Percentiles rank a stretch among this genome's conserved stretches.
These are phyloP conservation scores for Paxillus involutus DNA, from an alignment of 768 basidiomycete species.

Conservation along the genomic window DNA sequence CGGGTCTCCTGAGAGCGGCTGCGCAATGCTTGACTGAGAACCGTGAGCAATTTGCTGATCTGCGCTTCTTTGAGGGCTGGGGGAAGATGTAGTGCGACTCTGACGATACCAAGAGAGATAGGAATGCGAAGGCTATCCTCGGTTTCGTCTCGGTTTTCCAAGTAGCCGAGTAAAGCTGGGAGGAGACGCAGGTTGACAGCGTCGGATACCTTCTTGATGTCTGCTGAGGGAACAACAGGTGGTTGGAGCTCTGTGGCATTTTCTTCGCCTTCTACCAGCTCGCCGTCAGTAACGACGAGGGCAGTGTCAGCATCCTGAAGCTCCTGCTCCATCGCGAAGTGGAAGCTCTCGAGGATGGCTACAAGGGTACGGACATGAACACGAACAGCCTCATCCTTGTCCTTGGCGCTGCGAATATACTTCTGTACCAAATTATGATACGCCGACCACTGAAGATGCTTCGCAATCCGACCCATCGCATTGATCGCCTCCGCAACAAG, in stretches of 20 bases:
- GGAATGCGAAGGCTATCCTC: constrained; percentile 90
- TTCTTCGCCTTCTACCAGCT: constrained; percentile 29
- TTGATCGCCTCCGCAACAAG: constrained; percentile 88
- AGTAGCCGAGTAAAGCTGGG: constrained; percentile 73
- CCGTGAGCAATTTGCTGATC: constrained; percentile 74
- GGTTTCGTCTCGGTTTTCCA: constrained; percentile 80
- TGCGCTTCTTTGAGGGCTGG: constrained; percentile 60
- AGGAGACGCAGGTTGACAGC: constrained; percentile 75
- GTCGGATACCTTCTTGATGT: constrained; percentile 57
- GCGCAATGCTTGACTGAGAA: constrained; percentile 86
- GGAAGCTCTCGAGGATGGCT: constrained; percentile 84
- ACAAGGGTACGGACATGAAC: constrained; percentile 85
- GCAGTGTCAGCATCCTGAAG: constrained; percentile 32
- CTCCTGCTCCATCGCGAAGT: constrained; percentile 77
- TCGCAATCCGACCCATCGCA: constrained; percentile 76
- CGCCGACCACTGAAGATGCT: constrained; percentile 76
- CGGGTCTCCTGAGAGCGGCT: constrained; percentile 92
- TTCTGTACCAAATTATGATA: constrained; percentile 81
- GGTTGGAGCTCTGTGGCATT: constrained; percentile 8
- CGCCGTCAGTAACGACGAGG: constrained; percentile 29
- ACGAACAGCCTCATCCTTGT: constrained; percentile 71
- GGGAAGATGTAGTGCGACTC: constrained; percentile 82
- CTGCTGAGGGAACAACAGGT: constrained; percentile 2
- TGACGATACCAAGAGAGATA: constrained; percentile 81
- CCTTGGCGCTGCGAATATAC: constrained; percentile 68